Evolutionary conservation across 805 yeast species (phyloP), one percentile per base, ranked within the genome.

Genomic region (Groenewaldozyma salmanticensis): DNA sequence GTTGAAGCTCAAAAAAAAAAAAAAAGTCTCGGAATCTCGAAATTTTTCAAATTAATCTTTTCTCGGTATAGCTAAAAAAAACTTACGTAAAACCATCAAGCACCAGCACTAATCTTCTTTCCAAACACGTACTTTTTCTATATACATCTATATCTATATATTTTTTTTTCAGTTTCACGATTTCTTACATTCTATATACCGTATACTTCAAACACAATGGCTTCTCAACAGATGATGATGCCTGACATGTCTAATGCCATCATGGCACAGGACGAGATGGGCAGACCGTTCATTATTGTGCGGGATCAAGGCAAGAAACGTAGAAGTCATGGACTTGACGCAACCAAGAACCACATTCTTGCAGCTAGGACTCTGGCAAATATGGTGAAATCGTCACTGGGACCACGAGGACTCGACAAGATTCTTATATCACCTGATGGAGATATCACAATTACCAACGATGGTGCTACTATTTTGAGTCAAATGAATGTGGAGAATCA

Each of bases 191-290:
- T n/a, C n/a, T n/a, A n/a, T n/a, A n/a, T n/a, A n/a, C n/a, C n/a
- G n/a, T n/a, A n/a, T n/a, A n/a, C n/a, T n/a, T n/a, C n/a, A n/a
- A n/a, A n/a, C 42, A 42, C 17, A 17, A 45, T 45, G 48, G 48
- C 48, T 13, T 42, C 45, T 35, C 53, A 50, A 40, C 45, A 41
- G 18, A 53, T 52, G 55, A 51, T 55, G 19, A 73, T 77, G 82
- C 95, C 96, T 32, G 98, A 92, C 62, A 70, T 92, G 74, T 88
- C 97, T 52, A 92, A 94, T 58, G 98, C 98, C 64, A 87, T 92
- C 54, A 86, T 92, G 69, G 97, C 98, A 3, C 98, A 90, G 65
- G 99, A 92, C 62, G 99, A 92, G 64, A 85, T 83, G 88, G 99
- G 99, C 17, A 80, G 98, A 64, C 99, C 99, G 17, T 86, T 92